Base-by-base conservation (phyloP, 345 rosid genomes). In the Gossypioides kirkii region DNA sequence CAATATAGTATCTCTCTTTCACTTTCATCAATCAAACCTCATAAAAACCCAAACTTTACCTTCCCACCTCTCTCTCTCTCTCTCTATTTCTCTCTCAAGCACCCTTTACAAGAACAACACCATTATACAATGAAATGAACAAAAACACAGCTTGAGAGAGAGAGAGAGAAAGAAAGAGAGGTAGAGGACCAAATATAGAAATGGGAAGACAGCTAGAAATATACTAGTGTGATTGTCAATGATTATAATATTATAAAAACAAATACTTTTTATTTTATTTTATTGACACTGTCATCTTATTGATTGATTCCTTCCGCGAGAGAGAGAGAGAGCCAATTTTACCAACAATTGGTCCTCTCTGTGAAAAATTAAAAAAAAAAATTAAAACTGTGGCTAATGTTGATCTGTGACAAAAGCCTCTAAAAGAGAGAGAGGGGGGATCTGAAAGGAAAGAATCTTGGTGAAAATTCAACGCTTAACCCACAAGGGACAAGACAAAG, bases 271-370 rank as follows among this genome's bases (percentile, higher is more conserved):
- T 73, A 67, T 38, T 50, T 69, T 71, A 38, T 50, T 69, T 74
- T 56, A 18, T 53, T 77, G 46, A 47, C 72, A 23, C 32, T 20
- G 70, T 49, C 52, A 18, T 22, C 45, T 13, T 13, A 23, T 32
- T 50, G 77, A 56, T 77, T 61, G 87, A 81, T 81, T 84, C 81
- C 52, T 79, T 84, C 20, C 78, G 46, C 1, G 64, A 72, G 16
- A 62, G 49, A 17, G 4, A 28, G 73, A 17, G 62, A 47, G 42
- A 73, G n/a, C 79, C 79, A 36, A 49, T 43, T 73, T 74, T 32
- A 58, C 70, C 17, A 8, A 22, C 73, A 71, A 58, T 36, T 49
- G 79, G 82, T 73, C 22, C 74, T 69, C 75, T 55, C 62, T 54
- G 36, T 78, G 12, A 36, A 20, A 8, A 43, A 26, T 9, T 36